Conservation (phyloP, 345 rosid genomes). For the Populus nigra region DNA sequence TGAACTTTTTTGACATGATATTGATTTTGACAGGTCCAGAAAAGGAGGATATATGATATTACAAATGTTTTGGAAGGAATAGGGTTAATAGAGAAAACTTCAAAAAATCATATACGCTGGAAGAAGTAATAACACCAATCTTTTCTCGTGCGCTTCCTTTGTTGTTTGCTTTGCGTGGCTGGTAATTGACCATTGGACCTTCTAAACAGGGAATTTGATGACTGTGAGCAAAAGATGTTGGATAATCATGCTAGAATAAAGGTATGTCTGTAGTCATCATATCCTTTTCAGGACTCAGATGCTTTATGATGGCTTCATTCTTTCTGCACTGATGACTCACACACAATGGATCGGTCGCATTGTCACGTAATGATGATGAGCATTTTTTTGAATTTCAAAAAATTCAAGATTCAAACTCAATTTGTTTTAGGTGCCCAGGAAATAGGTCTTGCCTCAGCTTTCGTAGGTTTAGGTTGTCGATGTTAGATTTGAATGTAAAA, state of each 20-base stretch:
- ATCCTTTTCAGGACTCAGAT: not conserved
- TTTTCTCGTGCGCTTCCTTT: slow-evolving; percentile 8
- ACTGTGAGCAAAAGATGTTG: slow-evolving; percentile 41
- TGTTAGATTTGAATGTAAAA: not conserved
- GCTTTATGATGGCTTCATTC: not conserved
- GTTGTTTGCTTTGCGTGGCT: slow-evolving; percentile 1
- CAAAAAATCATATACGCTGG: slow-evolving; percentile 79
- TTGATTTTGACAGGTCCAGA: slow-evolving; percentile 56
- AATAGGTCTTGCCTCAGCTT: not conserved
- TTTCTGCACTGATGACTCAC: not conserved
- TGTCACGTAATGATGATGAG: slow-evolving; percentile 10
- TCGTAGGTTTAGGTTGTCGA: not conserved
- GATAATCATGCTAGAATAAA: slow-evolving; percentile 50
- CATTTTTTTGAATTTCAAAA: not conserved
- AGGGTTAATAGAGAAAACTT: slow-evolving; percentile 74
- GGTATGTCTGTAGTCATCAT: slow-evolving; percentile 30
- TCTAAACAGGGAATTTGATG: slow-evolving; percentile 53
- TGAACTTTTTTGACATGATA: not conserved
- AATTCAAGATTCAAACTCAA: not conserved
- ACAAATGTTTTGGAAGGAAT: slow-evolving; percentile 88
- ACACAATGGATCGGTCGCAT: not conserved
- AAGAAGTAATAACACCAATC: slow-evolving; percentile 51
- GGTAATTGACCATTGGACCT: slow-evolving; percentile 20
- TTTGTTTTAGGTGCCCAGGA: not conserved
- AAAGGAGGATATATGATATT: slow-evolving; percentile 84